Evolutionary conservation across 257 asterid genomes (phyloP), one percentile per base, ranked within the genome.

Genomic region (Solanum raphanifolium): DNA sequence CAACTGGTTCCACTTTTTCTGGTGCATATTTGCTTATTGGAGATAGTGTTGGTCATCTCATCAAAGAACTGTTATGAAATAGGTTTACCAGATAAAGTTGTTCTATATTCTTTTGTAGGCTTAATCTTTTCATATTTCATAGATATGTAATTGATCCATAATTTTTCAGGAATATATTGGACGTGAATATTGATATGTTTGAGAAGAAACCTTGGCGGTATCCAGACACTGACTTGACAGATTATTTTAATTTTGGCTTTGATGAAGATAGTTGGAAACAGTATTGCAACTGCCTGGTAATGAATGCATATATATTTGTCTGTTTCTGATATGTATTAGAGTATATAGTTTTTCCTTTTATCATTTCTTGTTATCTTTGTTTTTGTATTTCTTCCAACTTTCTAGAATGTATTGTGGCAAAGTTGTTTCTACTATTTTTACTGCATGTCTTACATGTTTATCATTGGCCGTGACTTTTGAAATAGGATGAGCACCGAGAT

Each of bases 181-280:
- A 91, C 36, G 36, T 89, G 76, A 83, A 91, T 86, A 88, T 88
- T 38, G 93, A 91, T 88, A 83, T 89, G 55, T 83, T 89, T 18
- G 89, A 86, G 58, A 48, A 84, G 72, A 92, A 92, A 89, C 92
- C 90, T 87, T 90, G 94, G 93, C 88, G 90, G 58, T 74, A 88
- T 88, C 91, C 90, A 39, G 89, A 88, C 18, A 86, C 79, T 65
- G 91, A 92, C 75, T 48, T 92, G 48, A 89, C 90, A n/a, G 91
- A 92, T 86, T 92, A 87, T 86, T 92, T 92, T 88, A 92, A 92
- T 90, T 92, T 87, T 89, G 93, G 92, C 36, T 87, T 92, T 43
- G 86, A 90, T 86, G 94, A 92, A 88, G 89, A 89, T 83, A 87
- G 91, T 52, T 90, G 94, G 94, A 92, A 89, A 86, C 34, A 65